Base-by-base conservation (phyloP, 768 basidiomycete genomes). In the Leccinum olivaceopallidum region DNA sequence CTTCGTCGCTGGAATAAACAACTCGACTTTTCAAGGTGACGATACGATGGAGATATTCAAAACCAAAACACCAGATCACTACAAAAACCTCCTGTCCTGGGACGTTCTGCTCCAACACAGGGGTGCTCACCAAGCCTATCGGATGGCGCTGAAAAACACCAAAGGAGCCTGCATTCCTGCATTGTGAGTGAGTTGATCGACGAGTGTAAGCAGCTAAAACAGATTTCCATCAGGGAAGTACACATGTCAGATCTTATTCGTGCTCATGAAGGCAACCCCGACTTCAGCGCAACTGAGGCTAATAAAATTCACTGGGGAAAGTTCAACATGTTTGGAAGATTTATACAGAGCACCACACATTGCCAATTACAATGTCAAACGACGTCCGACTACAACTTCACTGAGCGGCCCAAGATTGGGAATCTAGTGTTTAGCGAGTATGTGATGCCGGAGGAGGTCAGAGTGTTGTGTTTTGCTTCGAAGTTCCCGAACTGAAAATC, bases 301-400 rank as follows among this genome's bases (percentile, higher is more conserved):
- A 78, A 73, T 44, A 86, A 86, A 70, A 90, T 98, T 57, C 94
- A 98, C 68, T 98, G 96, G 96, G 92, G 89, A 28, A 98, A 98
- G 75, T 97, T 91, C 75, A 90, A 89, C 65, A 89, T 94, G 84
- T 90, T 98, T 79, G 95, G 89, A 32, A 83, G 87, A 61, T 94
- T 95, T 67, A 86, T 96, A 58, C 82, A 84, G 55, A 86, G 83
- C 67, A 89, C 94, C 6, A 81, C 83, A 0, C 84, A 89, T 62
- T 94, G 89, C 67, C 94, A 96, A 75, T 75, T 83, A 10, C 85
- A 90, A 60, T 93, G 90, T 69, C 83, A 82, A 53, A 70, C 59
- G 18, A 80, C 79, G 57, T 77, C 83, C 5, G 85, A 87, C 51
- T 90, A 90, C 65, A 78, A 80, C 49, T 88, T 89, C 69, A 75